Conservation (phyloP, 495 filamentous ascomycete genomes). For the Margaritispora aquatica region DNA sequence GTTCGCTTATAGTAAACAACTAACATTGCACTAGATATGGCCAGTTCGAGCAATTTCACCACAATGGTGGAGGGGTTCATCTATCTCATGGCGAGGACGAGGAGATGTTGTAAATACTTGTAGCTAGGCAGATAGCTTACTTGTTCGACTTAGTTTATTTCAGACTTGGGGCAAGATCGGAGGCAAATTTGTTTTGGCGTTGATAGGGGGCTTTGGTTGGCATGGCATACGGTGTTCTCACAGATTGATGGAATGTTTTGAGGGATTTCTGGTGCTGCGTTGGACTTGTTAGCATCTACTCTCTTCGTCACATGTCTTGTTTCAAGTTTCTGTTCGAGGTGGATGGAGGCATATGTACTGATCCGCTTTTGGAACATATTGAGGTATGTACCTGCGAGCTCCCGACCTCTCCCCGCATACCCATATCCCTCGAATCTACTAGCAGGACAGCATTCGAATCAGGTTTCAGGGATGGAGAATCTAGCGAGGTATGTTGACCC, state of each 20-base stretch:
- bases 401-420: constrained; percentile 1
- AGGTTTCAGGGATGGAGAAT: neutral
- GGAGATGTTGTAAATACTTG: constrained; percentile 27
- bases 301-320: constrained; percentile 18
- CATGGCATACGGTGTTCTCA: constrained; percentile 1
- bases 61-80: constrained; percentile 2
- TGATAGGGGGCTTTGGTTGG: neutral
- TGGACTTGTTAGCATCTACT: constrained; percentile 18
- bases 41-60: constrained; percentile 14
- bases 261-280: neutral
- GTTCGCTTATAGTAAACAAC: constrained; percentile 19
- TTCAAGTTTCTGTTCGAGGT: constrained; percentile 10
- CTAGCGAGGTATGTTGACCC: neutral
- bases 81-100: constrained; percentile 18
- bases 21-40: constrained; percentile 4
- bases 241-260: constrained; percentile 8
- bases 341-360: constrained; percentile 7
- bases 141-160: constrained; percentile 11
- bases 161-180: constrained; percentile 4
- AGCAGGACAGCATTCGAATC: neutral
- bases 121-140: constrained; percentile 18
- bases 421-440: neutral
- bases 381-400: constrained; percentile 16
- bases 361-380: neutral
- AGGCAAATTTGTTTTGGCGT: neutral